Evolutionary conservation across 2,329 filamentous ascomycete species (phyloP).

Genomic region (Sclerotinia nivalis): DNA sequence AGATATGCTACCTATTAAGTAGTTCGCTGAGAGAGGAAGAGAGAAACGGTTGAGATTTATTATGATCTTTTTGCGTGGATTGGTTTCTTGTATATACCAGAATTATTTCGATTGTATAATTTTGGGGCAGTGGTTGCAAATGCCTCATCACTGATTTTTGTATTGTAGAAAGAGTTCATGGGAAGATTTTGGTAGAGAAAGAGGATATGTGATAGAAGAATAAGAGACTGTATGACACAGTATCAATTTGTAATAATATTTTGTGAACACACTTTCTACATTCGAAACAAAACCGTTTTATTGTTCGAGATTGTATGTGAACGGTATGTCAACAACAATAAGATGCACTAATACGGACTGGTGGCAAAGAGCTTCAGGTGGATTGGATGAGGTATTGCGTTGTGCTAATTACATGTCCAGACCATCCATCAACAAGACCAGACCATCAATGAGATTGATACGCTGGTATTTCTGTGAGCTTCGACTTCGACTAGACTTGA

Average conservation of each 20-base stretch:
- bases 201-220: background rate
- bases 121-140: background rate
- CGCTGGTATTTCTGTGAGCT: background rate
- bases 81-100: background rate
- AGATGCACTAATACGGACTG: background rate
- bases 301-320: background rate
- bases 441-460: too few relatives aligned
- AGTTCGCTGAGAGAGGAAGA: background rate
- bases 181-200: background rate
- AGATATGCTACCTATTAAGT: conserved; percentile 12
- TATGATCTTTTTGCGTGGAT: background rate
- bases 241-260: background rate
- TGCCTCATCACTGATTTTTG: background rate
- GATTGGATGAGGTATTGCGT: background rate
- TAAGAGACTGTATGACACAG: background rate
- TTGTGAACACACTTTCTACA: background rate
- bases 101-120: accelerated
- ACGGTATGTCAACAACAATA: background rate
- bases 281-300: background rate
- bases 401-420: background rate
- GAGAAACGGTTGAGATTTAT: background rate
- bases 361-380: background rate
- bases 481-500: too few relatives aligned
- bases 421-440: background rate
- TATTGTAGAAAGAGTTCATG: background rate